phyloP scores from a whole-genome alignment of 2,329 filamentous ascomycete species.

The Lasiodiplodia sp. region DNA sequence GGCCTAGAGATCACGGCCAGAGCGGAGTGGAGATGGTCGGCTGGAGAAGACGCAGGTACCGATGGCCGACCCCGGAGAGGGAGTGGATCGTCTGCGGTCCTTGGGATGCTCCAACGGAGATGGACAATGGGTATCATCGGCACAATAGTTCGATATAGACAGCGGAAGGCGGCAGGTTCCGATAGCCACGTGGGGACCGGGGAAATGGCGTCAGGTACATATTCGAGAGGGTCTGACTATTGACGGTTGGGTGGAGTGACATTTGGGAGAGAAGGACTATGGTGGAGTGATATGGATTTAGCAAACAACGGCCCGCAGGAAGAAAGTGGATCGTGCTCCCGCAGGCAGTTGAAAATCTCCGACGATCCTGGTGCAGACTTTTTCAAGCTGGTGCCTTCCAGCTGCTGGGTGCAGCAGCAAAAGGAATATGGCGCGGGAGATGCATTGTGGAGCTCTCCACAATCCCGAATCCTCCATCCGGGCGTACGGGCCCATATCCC shows the following conservation, averaged over 20 bases:
- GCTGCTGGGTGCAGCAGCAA: background rate
- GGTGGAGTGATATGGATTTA: constrained; percentile 25
- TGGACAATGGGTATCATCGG: background rate
- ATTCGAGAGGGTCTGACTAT: background rate
- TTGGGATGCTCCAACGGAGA: background rate
- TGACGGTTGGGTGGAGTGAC: constrained; percentile 12
- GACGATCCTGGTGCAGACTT: constrained; percentile 3
- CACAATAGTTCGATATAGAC: background rate
- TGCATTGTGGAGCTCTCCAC: constrained; percentile 4
- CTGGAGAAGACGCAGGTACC: background rate
- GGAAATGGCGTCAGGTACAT: background rate
- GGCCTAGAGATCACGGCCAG: background rate
- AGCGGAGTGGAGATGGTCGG: background rate
- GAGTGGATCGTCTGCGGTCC: background rate
- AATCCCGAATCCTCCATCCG: constrained; percentile 2
- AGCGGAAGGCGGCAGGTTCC: background rate
- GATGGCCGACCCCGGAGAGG: background rate
- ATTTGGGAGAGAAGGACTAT: background rate
- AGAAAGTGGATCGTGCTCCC: constrained; percentile 7
- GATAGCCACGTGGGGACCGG: background rate
- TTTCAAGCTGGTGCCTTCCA: background rate
- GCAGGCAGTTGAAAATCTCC: constrained; percentile 7
- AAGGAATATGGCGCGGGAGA: constrained; percentile 5
- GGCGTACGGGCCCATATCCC: background rate
- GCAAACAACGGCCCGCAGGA: background rate